These are phyloP conservation scores for Tetrahymena borealis DNA, from an alignment of 73 alveolate genomes.

Conservation along the genomic window DNA sequence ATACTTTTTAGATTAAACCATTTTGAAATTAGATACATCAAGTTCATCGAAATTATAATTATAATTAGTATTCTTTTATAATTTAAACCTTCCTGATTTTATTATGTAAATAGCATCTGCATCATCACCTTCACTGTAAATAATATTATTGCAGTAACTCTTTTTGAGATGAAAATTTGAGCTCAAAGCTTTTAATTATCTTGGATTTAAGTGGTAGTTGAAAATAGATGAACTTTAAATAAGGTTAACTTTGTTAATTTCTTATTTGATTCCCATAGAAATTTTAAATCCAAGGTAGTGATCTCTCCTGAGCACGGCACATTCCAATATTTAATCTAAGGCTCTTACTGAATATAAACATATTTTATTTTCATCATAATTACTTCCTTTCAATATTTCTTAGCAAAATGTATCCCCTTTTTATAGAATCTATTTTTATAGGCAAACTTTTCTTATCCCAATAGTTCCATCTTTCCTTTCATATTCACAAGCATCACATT, in stretches of 20 bases:
- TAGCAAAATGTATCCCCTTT: not conserved
- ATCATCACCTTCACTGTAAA: not conserved
- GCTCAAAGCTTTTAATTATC: not conserved
- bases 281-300: not conserved
- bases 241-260: not conserved
- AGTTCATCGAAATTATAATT: not conserved
- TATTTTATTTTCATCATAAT: not conserved
- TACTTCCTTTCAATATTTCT: not conserved
- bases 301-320: not conserved
- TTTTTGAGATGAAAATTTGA: not conserved
- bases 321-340: not conserved
- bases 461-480: not conserved
- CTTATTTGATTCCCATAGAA: not conserved
- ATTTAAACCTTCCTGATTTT: not conserved
- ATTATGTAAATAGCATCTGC: not conserved
- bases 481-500: not conserved
- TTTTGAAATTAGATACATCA: not conserved
- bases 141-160: not conserved
- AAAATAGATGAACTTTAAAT: not conserved
- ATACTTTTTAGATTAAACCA: not conserved
- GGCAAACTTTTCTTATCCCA: not conserved
- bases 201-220: not conserved
- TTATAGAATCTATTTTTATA: not conserved
- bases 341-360: not conserved
- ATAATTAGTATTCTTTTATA: not conserved